Base-by-base conservation (phyloP, 768 basidiomycete genomes). In the Kwoniella mangroviensis region DNA sequence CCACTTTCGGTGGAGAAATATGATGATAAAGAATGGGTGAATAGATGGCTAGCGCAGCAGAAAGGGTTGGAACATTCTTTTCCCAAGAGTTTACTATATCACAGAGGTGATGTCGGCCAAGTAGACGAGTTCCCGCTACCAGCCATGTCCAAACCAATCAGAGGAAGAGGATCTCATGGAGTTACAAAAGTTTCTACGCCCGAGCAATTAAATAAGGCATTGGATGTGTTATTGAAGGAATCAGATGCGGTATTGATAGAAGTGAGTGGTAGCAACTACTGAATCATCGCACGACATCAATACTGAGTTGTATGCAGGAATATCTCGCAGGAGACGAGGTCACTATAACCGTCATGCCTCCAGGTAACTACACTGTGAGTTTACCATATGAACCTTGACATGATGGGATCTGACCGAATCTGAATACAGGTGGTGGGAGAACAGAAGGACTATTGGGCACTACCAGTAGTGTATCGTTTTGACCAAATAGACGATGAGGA, bases 121-220 rank as follows among this genome's bases (percentile, higher is more conserved):
- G 26, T 62, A 26, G 45, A 58, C 2, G 68, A 64, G 24, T 61
- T 73, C 24, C 55, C 54, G 3, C 59, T 77, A 6, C 80, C 80
- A 2, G 74, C 70, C 3, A 76, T 80, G 10, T 57, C 75, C 6
- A 82, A 81, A 69, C 81, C 81, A 34, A 66, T 82, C 15, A 62
- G 79, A 15, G 81, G 81, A n/a, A 61, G 81, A 58, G 81, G 81
- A 3, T 74, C 73, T 1, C 81, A 82, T 58, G 81, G 81, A 2
- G 81, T 82, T 1, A 65, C 64, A 2, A 40, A 75, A 26, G 76
- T 80, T 12, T 60, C 42, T 15, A 70, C 65, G 5, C 15, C 52
- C 1, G 56, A 70, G 41, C 72, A 76, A 41, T 40, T 80, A 24
- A n/a, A 60, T n/a, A 28, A 49, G 13, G 70, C 62, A 3, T 26